Evolutionary conservation across 1,284 basidiomycete genomes (phyloP).

Genomic region (Ganoderma leucocontextum): DNA sequence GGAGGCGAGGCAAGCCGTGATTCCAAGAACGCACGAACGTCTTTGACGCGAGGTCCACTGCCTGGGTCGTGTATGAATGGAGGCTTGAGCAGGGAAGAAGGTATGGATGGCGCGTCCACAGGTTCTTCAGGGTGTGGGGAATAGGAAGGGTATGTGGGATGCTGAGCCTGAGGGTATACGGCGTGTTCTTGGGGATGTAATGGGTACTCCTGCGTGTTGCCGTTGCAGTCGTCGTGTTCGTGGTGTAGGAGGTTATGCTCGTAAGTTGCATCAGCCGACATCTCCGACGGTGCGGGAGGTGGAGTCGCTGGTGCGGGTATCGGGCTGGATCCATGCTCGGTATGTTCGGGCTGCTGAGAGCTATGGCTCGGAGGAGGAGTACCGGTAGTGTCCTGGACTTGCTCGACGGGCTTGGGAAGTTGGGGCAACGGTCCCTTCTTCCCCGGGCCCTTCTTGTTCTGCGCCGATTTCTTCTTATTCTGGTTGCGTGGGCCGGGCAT

Average conservation of each 20-base stretch:
- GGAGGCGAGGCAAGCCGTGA: conserved; percentile 72
- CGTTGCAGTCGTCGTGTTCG: neutral
- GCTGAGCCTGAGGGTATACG: conserved; percentile 7
- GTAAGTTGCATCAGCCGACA: neutral
- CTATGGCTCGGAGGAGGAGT: neutral
- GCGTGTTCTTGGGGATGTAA: neutral
- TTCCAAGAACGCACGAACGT: conserved; percentile 64
- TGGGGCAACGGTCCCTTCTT: conserved; percentile 13
- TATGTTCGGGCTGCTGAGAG: neutral
- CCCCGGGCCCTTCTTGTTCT: conserved; percentile 40
- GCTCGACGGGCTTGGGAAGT: neutral
- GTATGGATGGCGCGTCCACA: conserved; percentile 26
- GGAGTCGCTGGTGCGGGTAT: conserved; percentile 11
- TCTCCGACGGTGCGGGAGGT: neutral
- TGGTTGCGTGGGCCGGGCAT: conserved; percentile 60
- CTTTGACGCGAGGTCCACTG: conserved; percentile 75
- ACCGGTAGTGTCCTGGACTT: neutral
- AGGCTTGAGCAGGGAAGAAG: conserved; percentile 40
- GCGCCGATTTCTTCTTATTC: conserved; percentile 50
- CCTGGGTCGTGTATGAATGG: conserved; percentile 79
- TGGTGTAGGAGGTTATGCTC: neutral
- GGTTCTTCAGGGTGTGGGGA: conserved; percentile 22
- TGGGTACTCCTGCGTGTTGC: neutral
- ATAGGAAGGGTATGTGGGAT: neutral
- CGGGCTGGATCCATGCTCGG: neutral